phyloP scores from a whole-genome alignment of 805 yeast species.

The Yamadazyma kitorensis region DNA sequence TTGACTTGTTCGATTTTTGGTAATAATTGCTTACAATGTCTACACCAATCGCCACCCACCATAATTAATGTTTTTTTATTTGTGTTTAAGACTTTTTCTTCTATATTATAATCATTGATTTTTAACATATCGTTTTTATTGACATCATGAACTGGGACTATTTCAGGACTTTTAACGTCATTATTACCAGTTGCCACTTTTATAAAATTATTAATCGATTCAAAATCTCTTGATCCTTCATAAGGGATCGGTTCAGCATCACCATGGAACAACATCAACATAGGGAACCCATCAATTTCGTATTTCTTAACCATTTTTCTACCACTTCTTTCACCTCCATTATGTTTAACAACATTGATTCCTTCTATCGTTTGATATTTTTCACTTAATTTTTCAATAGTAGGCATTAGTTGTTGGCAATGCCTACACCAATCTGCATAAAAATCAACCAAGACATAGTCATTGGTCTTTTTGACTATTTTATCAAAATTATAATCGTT shows the following conservation, averaged over 20 bases:
- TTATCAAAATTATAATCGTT: constrained; percentile 52
- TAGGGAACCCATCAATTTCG: constrained; percentile 64
- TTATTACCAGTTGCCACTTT: constrained; percentile 31
- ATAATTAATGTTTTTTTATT: constrained; percentile 41
- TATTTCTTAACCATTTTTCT: constrained; percentile 48
- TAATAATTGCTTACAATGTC: constrained; percentile 50
- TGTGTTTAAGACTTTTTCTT: constrained; percentile 34
- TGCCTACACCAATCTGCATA: constrained; percentile 76
- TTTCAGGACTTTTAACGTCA: constrained; percentile 9
- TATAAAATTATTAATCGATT: constrained; percentile 51
- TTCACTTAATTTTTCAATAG: constrained; percentile 35
- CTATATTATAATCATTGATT: constrained; percentile 41
- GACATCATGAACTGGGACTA: constrained; percentile 2
- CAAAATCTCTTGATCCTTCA: constrained; percentile 52
- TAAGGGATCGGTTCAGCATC: constrained; percentile 51
- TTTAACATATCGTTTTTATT: constrained; percentile 6
- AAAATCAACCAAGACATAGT: constrained; percentile 43
- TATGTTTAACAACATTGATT: constrained; percentile 51
- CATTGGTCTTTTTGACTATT: constrained; percentile 53
- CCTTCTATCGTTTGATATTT: constrained; percentile 28
- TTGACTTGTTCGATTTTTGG: constrained; percentile 48
- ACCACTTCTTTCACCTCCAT: constrained; percentile 53
- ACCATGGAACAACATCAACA: constrained; percentile 56
- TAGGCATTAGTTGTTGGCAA: constrained; percentile 58
- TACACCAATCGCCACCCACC: constrained; percentile 63